These are phyloP conservation scores for Chromosphaera perkinsii DNA, from an alignment of 208 protist species.

Conservation along the genomic window DNA sequence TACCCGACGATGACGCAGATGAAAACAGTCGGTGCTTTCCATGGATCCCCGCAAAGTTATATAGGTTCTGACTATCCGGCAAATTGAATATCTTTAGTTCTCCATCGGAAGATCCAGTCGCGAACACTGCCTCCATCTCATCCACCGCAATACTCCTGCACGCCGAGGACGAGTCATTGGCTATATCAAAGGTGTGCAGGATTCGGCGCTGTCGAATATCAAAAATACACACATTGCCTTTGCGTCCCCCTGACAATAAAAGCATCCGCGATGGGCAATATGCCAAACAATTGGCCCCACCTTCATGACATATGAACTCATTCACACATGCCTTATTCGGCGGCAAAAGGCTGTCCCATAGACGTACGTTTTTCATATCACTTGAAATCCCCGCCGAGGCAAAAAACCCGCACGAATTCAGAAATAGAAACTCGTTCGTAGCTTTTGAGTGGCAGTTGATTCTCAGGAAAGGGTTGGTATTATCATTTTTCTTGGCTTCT, in stretches of 20 bases:
- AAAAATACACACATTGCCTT: not conserved
- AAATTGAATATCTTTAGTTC: not conserved
- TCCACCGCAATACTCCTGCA: constrained; percentile 2
- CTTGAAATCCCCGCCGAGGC: not conserved
- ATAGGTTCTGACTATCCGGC: not conserved
- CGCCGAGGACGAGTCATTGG: not conserved
- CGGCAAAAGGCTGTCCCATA: constrained; percentile 16
- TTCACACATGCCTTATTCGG: not conserved
- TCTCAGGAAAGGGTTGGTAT: not conserved
- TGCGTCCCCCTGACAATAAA: not conserved
- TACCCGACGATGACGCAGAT: not conserved
- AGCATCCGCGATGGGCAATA: constrained; percentile 11
- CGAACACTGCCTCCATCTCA: not conserved
- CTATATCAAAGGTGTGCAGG: constrained; percentile 8
- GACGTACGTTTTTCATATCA: constrained; percentile 4
- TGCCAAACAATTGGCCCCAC: not conserved
- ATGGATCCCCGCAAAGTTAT: not conserved
- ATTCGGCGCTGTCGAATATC: constrained; percentile 17
- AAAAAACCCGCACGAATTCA: constrained; percentile 10
- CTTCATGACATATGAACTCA: constrained; percentile 11
- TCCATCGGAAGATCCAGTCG: constrained; percentile 4
- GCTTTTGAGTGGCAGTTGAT: not conserved
- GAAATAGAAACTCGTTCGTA: constrained; percentile 1
- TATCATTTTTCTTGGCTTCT: not conserved
- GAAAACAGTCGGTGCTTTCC: not conserved